Evolutionary conservation across 2,329 filamentous ascomycete species (phyloP).

Genomic region (Trichocomaceae sp.): DNA sequence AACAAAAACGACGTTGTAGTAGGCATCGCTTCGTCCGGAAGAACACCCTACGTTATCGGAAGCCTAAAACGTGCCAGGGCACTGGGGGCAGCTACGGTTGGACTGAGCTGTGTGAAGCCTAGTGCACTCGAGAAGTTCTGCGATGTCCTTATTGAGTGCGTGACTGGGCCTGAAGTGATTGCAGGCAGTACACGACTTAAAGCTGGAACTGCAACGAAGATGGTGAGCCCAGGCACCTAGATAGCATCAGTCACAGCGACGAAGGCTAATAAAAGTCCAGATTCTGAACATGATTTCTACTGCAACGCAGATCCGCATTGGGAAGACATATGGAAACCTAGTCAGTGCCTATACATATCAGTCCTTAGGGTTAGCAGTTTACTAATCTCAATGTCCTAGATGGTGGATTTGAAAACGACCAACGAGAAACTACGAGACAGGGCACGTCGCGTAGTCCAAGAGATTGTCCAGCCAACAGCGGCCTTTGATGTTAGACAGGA

Average conservation of each 20-base stretch:
- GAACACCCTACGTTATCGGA: not conserved
- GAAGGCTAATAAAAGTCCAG: no score
- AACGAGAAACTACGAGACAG: no score
- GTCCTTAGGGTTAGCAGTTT: no score
- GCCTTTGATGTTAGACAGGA: no score
- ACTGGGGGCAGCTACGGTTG: not conserved
- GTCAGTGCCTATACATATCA: no score
- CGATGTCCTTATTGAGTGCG: not conserved
- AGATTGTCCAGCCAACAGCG: no score
- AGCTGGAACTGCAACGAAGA: slow-evolving; percentile 1
- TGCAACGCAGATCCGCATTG: not conserved
- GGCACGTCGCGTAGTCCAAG: no score
- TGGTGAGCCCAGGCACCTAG: no score
- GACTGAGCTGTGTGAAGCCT: not conserved
- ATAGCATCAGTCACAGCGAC: no score
- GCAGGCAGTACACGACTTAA: slow-evolving; percentile 4
- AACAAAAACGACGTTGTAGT: not conserved
- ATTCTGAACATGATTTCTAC: slow-evolving; percentile 5
- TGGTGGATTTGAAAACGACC: no score
- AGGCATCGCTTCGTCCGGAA: not conserved
- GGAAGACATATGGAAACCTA: no score
- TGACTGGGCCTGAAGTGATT: not conserved
- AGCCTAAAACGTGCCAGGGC: not conserved
- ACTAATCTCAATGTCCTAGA: no score
- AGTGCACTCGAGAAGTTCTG: not conserved